phyloP scores from a whole-genome alignment of 139 green algal species.

The Axilococcus clingmanii region DNA sequence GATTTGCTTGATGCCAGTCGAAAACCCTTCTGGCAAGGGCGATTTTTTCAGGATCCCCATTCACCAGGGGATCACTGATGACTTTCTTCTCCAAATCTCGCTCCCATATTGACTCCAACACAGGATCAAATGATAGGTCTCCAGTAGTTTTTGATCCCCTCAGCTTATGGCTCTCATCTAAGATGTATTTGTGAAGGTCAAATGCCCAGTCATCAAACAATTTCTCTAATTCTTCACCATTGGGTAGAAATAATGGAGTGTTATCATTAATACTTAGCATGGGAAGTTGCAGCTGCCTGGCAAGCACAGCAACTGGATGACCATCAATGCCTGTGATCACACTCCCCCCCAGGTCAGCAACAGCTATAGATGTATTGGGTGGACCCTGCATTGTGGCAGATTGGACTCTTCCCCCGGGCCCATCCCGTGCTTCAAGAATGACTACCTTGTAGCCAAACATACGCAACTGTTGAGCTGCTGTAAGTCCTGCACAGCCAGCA shows the following conservation, averaged over 20 bases:
- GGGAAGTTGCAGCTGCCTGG: constrained; percentile 58
- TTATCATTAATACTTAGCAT: constrained; percentile 66
- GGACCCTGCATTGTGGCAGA: constrained; percentile 51
- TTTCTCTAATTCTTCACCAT: constrained; percentile 28
- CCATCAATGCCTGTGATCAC: constrained; percentile 90
- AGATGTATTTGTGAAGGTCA: background rate
- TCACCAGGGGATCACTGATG: background rate
- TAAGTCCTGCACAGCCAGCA: constrained; percentile 67
- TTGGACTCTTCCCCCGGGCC: constrained; percentile 75
- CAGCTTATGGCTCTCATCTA: background rate
- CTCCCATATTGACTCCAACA: constrained; percentile 5
- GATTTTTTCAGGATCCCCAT: background rate
- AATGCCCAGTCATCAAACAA: constrained; percentile 39
- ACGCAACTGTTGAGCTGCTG: constrained; percentile 74
- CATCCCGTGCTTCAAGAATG: constrained; percentile 67
- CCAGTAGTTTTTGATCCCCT: background rate
- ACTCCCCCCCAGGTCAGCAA: constrained; percentile 79
- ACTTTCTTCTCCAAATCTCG: background rate
- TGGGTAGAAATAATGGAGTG: constrained; percentile 51
- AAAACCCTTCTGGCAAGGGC: constrained; percentile 47
- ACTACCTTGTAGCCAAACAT: constrained; percentile 69
- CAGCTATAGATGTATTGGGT: constrained; percentile 18
- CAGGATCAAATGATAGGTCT: constrained; percentile 14
- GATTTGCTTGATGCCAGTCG: constrained; percentile 93
- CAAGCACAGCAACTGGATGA: constrained; percentile 86